A percentile compares a stretch with the other conserved stretches of the same genome.
phyloP scores from a whole-genome alignment of 441 rosid species.

The Jatropha podagrica region DNA sequence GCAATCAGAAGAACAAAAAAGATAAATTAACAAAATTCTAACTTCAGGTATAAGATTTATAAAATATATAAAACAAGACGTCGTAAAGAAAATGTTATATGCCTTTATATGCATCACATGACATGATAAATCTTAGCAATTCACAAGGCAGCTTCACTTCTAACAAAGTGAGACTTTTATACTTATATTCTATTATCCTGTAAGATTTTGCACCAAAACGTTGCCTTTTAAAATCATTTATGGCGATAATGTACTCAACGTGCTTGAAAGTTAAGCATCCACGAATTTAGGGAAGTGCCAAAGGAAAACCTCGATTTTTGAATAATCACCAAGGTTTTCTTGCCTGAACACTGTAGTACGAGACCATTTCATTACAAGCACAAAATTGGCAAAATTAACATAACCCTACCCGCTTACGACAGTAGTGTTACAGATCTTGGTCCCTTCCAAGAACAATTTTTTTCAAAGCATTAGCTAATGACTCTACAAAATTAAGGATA shows the following conservation, averaged over 20 bases:
- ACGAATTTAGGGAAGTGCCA: background rate
- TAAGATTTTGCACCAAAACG: background rate
- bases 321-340: background rate
- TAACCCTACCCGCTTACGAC: background rate
- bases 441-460: background rate
- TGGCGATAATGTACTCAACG: background rate
- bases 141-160: background rate
- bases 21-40: background rate
- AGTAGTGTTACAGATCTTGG: background rate
- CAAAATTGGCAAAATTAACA: conserved; percentile 4
- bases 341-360: background rate
- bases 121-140: background rate
- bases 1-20: background rate
- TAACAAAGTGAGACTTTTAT: background rate
- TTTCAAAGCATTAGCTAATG: background rate
- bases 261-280: background rate
- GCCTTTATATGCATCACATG: background rate
- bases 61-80: background rate
- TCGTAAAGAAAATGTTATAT: background rate
- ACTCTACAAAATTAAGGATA: background rate
- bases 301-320: too few species aligned
- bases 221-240: background rate
- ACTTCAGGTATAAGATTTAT: background rate
- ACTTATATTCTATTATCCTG: background rate
- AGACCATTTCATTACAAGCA: background rate